phyloP scores from a whole-genome alignment of 768 basidiomycete genomes.

The Mycena latifolia region DNA sequence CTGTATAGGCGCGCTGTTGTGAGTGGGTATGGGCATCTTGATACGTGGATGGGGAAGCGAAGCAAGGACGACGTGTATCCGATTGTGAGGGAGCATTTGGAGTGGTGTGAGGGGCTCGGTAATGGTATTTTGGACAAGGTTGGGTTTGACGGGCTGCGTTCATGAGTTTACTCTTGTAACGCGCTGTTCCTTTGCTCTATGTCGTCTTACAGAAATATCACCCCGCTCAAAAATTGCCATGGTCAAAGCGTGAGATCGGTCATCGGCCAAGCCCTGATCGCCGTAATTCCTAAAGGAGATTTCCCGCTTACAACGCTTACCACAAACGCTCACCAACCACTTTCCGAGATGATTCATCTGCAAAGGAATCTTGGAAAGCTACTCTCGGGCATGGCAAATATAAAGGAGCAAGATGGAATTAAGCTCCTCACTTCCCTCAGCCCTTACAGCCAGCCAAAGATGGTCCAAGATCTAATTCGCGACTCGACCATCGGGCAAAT shows the following conservation, averaged over 20 bases:
- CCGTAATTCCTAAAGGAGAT: too few species aligned
- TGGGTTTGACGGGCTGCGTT: too few species aligned
- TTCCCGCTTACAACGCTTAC: too few species aligned
- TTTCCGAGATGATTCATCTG: constrained; percentile 18
- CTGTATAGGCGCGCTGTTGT: constrained; percentile 31
- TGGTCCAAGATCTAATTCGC: constrained; percentile 38
- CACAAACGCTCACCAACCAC: constrained; percentile 24
- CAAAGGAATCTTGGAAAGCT: background rate
- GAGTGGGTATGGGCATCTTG: constrained; percentile 37
- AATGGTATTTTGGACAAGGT: too few species aligned
- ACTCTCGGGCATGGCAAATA: constrained; percentile 1
- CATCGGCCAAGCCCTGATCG: too few species aligned
- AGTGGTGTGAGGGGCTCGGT: constrained; percentile 30
- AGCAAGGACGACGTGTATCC: constrained; percentile 34
- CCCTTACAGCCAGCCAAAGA: background rate
- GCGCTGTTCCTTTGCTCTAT: too few species aligned
- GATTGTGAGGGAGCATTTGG: constrained; percentile 23
- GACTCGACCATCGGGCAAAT: constrained; percentile 46
- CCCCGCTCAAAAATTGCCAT: too few species aligned
- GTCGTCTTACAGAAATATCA: too few species aligned
- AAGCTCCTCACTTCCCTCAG: background rate
- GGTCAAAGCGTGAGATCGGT: too few species aligned
- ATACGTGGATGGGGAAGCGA: constrained; percentile 35
- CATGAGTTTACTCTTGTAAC: too few species aligned
- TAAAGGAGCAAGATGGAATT: constrained; percentile 3